A percentile compares a stretch with the other conserved stretches of the same genome.
phyloP scores from a whole-genome alignment of 257 asterid genomes.

The Scutellaria minor region DNA sequence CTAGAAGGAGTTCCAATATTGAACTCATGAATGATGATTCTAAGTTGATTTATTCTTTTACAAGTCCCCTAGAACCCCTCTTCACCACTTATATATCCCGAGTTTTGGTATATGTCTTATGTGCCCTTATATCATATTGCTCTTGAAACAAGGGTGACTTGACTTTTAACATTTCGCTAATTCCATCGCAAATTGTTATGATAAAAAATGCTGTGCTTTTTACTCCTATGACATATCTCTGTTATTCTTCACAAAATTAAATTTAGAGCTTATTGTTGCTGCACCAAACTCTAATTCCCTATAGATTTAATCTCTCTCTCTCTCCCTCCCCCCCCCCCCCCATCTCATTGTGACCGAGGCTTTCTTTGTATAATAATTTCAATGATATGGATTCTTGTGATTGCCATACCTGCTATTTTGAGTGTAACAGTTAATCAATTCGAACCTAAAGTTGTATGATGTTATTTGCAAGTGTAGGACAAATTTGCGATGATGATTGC shows the following conservation, averaged over 20 bases:
- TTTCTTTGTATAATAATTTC: not conserved
- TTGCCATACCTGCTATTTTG: not conserved
- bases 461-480: slow-evolving; percentile 58
- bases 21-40: not conserved
- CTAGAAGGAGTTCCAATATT: not conserved
- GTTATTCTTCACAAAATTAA: not conserved
- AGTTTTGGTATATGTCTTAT: not conserved
- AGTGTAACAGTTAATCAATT: not conserved
- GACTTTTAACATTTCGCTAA: not conserved
- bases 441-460: not conserved
- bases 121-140: not conserved
- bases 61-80: too few relatives aligned
- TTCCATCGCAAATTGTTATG: not conserved
- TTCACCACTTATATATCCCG: not conserved
- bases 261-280: not conserved
- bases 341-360: not conserved
- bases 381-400: not conserved
- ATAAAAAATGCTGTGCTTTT: not conserved
- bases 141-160: not conserved
- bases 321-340: not conserved
- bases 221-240: not conserved
- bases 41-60: not conserved
- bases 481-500: slow-evolving; percentile 84
- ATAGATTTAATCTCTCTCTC: not conserved
- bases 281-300: not conserved